Percentiles rank a stretch among this genome's conserved stretches.
Conservation (phyloP, 148 eudicot genomes). For the Rhododendron molle region DNA sequence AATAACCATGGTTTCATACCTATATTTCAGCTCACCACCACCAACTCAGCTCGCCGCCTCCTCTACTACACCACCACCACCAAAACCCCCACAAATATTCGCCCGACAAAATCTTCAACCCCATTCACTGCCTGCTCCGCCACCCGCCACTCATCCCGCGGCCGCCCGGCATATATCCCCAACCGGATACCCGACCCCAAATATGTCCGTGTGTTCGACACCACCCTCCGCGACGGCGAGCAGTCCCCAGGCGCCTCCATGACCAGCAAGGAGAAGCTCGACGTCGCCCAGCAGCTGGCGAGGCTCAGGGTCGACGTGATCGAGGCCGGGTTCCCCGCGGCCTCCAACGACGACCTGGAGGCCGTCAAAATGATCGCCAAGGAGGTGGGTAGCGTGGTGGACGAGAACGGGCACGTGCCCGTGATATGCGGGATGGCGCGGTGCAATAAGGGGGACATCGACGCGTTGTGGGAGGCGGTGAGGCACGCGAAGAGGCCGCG, state of each 20-base stretch:
- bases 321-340: constrained; percentile 91
- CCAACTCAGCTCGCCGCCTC: constrained; percentile 10
- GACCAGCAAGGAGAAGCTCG: constrained; percentile 79
- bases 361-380: constrained; percentile 69
- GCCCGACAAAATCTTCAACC: not conserved
- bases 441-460: constrained; percentile 80
- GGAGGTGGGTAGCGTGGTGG: constrained; percentile 55
- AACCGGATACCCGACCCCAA: constrained; percentile 59
- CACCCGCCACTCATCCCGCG: not conserved
- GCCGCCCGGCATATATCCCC: constrained; percentile 63
- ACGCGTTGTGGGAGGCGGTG: constrained; percentile 87
- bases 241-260: constrained; percentile 96
- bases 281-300: constrained; percentile 68
- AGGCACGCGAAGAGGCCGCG: constrained; percentile 71
- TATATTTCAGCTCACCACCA: not conserved
- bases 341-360: constrained; percentile 73
- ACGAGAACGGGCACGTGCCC: constrained; percentile 57
- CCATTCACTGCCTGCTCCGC: constrained; percentile 19
- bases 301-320: constrained; percentile 80
- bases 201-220: constrained; percentile 81
- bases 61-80: not conserved
- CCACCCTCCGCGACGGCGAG: constrained; percentile 89
- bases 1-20: not conserved
- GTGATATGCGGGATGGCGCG: constrained; percentile 87
- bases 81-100: not conserved